A percentile compares a stretch with the other conserved stretches of the same genome.
Evolutionary conservation across 257 asterid species (phyloP).

Genomic region (Verbena officinalis): DNA sequence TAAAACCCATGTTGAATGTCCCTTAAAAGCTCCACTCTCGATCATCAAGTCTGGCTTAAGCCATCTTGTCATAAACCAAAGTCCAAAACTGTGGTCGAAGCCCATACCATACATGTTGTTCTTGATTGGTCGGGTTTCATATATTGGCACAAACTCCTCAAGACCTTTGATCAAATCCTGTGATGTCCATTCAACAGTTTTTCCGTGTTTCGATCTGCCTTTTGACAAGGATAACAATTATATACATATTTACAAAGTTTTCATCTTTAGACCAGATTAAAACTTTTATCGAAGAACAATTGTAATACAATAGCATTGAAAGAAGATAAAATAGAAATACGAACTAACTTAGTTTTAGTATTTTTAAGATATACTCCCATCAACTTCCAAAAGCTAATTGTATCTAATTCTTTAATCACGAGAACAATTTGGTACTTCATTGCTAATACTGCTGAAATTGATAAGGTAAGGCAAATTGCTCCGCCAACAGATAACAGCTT

Average conservation of each 20-base stretch:
- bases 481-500: conserved; percentile 4
- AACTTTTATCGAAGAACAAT: not conserved
- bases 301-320: not conserved
- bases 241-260: conserved; percentile 34
- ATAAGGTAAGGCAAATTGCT: not conserved
- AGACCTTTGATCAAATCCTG: conserved; percentile 80
- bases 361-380: not conserved
- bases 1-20: conserved; percentile 96
- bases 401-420: conserved; percentile 8
- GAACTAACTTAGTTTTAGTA: not conserved
- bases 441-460: not conserved
- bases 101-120: conserved; percentile 97
- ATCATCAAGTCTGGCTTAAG: conserved; percentile 90
- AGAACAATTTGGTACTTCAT: not conserved
- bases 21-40: conserved; percentile 98
- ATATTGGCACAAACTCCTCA: conserved; percentile 91
- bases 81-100: conserved; percentile 95
- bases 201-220: conserved; percentile 99
- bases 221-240: conserved; percentile 75
- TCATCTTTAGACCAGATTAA: conserved; percentile 21
- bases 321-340: not conserved
- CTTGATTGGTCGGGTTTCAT: conserved; percentile 86
- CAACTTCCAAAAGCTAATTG: conserved; percentile 7
- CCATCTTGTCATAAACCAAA: conserved; percentile 91
- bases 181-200: conserved; percentile 82